Conservation (phyloP, 257 asterid species). For the Rauvolfia tetraphylla region DNA sequence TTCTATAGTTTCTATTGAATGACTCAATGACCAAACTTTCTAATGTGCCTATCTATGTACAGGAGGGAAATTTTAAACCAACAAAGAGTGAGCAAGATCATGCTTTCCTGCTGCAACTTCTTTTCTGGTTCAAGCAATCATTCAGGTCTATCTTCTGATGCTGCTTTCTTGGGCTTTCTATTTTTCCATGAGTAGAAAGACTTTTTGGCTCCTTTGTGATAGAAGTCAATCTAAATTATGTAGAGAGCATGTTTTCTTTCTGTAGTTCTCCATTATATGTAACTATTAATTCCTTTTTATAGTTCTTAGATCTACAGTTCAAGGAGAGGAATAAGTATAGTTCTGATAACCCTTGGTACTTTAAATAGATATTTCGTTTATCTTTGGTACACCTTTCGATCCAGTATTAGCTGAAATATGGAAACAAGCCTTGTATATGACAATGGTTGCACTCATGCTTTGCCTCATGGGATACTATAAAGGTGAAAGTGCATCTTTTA, state of each 20-base stretch:
- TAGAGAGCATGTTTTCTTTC: not conserved
- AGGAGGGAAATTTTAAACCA: conserved; percentile 85
- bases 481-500: not conserved
- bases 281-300: not conserved
- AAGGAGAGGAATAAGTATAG: not conserved
- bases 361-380: not conserved
- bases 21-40: conserved; percentile 15
- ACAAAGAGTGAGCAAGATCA: conserved; percentile 71
- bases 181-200: not conserved
- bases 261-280: not conserved
- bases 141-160: conserved; percentile 53
- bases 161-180: not conserved
- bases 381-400: not conserved
- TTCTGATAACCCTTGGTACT: not conserved
- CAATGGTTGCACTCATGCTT: not conserved
- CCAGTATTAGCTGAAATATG: not conserved
- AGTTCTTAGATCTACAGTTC: not conserved
- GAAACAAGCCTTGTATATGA: not conserved
- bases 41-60: conserved; percentile 27
- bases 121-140: conserved; percentile 97
- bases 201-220: not conserved
- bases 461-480: not conserved
- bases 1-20: not conserved
- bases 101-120: conserved; percentile 87
- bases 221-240: not conserved